These are phyloP conservation scores for Mycena latifolia DNA, from an alignment of 768 basidiomycete genomes.

Conservation along the genomic window DNA sequence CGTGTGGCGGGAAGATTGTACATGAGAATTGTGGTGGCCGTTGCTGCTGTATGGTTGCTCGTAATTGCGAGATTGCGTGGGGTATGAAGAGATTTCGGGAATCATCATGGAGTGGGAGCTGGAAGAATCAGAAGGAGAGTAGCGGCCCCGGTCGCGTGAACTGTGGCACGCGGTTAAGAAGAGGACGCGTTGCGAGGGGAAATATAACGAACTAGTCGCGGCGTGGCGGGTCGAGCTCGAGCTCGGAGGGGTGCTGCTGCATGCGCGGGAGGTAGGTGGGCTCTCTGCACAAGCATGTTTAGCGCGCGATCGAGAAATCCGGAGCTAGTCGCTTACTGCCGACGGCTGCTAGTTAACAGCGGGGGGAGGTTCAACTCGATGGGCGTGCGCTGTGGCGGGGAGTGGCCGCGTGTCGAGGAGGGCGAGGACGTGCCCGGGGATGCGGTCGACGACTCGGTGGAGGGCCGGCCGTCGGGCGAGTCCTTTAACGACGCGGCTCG, in stretches of 20 bases:
- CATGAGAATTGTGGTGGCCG: slow-evolving; percentile 14
- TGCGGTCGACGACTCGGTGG: slow-evolving; percentile 66
- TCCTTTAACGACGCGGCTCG: slow-evolving; percentile 71
- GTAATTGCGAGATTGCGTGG: slow-evolving; percentile 33
- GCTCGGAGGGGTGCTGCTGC: slow-evolving; percentile 26
- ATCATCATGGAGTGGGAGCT: slow-evolving; percentile 63
- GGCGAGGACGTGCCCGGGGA: slow-evolving; percentile 80
- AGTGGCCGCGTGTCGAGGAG: slow-evolving; percentile 70
- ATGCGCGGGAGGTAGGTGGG: slow-evolving; percentile 17
- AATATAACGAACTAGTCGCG: slow-evolving; percentile 31
- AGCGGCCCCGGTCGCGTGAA: slow-evolving; percentile 52
- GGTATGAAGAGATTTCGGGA: slow-evolving; percentile 68
- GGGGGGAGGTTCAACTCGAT: slow-evolving; percentile 53
- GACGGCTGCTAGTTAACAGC: slow-evolving; percentile 54
- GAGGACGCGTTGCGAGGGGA: not conserved
- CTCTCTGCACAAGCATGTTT: slow-evolving; percentile 7
- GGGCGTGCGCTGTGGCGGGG: slow-evolving; percentile 68
- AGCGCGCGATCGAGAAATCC: not conserved
- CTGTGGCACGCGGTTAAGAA: slow-evolving; percentile 40
- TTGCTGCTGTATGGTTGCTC: slow-evolving; percentile 7
- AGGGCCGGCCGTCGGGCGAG: slow-evolving; percentile 72
- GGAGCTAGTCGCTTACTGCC: slow-evolving; percentile 48
- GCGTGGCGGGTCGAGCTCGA: slow-evolving; percentile 30
- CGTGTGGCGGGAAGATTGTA: slow-evolving; percentile 52
- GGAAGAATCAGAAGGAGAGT: slow-evolving; percentile 58